phyloP scores from a whole-genome alignment of 139 green algal genomes.

The Asterochloris erici region DNA sequence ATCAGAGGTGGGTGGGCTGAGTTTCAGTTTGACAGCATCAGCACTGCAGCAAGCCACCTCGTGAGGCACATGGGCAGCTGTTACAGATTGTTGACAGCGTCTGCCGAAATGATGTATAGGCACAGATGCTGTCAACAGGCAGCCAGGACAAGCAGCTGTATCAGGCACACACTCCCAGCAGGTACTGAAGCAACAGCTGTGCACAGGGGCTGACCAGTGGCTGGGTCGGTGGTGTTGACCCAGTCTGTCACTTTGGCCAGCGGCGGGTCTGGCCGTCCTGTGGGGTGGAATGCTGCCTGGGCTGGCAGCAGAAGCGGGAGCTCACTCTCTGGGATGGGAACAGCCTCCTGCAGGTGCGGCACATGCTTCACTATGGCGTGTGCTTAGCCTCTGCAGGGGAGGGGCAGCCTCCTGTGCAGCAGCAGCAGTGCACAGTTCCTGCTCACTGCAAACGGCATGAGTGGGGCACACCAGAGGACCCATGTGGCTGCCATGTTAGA shows the following conservation, averaged over 20 bases:
- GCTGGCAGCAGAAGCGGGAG: slow-evolving; percentile 88
- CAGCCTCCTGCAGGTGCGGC: slow-evolving; percentile 33
- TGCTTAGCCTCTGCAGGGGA: too few species aligned
- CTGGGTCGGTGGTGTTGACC: slow-evolving; percentile 66
- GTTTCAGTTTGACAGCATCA: background rate
- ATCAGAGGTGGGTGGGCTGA: too few species aligned
- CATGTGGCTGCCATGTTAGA: too few species aligned
- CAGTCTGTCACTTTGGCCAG: slow-evolving; percentile 79
- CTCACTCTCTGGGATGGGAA: slow-evolving; percentile 69
- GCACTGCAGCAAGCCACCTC: background rate
- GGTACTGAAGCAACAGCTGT: background rate
- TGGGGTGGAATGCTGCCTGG: slow-evolving; percentile 87
- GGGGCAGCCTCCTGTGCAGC: too few species aligned
- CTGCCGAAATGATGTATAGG: too few species aligned
- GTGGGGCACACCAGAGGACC: too few species aligned
- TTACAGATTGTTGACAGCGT: background rate
- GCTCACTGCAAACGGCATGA: too few species aligned
- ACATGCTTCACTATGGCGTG: background rate
- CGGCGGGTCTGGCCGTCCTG: slow-evolving; percentile 77
- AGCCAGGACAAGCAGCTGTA: background rate
- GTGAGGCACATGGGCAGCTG: background rate
- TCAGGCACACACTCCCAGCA: background rate
- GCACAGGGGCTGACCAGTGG: slow-evolving; percentile 29
- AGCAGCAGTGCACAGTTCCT: too few species aligned
- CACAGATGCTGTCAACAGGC: too few species aligned